Base-by-base conservation (phyloP, 2,329 filamentous ascomycete genomes). In the Pseudogymnoascus sp. region DNA sequence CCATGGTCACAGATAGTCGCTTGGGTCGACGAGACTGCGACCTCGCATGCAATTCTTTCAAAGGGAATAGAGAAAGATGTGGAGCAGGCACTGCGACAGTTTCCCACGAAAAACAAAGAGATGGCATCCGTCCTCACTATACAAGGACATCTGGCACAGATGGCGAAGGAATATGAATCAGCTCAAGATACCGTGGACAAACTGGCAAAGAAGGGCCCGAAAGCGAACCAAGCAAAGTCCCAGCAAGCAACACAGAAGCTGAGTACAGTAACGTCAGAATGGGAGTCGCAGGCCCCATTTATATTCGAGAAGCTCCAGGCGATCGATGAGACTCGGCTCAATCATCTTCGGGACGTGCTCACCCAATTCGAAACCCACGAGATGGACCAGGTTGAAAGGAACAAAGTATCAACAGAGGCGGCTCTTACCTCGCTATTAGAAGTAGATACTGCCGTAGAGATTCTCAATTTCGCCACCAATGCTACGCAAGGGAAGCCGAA, bases 351-450 rank as follows among this genome's bases (percentile, higher is more conserved):
- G 66, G 93, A 97, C 75, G 84, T 90, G 42, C 82, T 99, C 65
- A 97, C 95, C 0, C 93, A 97, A 72, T 89, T 93, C 70, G 88
- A 96, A 75, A 99, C 95, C 0, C 89, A 96, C 73, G 93, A 97
- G 74, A 85, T 91, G 29, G 95, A 99, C 72, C 86, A 90, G 69
- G 86, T 93, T 14, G 90, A 96, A 74, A 84, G 89, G 64, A 87
- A 83, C 65, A 86, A 91, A 66, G 79, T 85, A 64, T 86, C 87
- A 11, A 87, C 91, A 26, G 92, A 95, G 73, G 86, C 87, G 65
- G 91, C 91, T 26, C 78, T 99, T 64, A 91, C 91, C 68, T 82
- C 87, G 7, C 81, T 97, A 69, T 80, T 99, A 61, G 95, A 96
- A 73, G 86, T 97, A 44, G 88, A 91, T 73, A 96, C 93, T 0